Base-by-base conservation (phyloP, 2,329 filamentous ascomycete species). In the Fusarium oxysporum region DNA sequence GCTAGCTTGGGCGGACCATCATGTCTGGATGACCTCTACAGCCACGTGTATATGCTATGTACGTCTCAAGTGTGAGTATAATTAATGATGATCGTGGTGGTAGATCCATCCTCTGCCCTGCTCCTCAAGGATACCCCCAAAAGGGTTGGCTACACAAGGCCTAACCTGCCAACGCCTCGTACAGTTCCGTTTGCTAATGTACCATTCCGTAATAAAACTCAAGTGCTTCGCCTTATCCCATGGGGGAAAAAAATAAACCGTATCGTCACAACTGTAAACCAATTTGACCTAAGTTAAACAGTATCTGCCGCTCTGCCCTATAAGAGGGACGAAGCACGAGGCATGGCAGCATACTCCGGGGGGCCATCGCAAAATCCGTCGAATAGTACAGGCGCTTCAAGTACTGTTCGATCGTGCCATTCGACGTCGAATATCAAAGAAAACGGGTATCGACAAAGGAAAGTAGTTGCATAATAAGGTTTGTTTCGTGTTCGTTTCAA, bases 401-500 rank as follows among this genome's bases (percentile, higher is more conserved):
- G 53, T 50, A 25, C 55, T 50, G 30, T 35, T 38, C 38, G 35
- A 35, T 37, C 23, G 51, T 54, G 33, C 54, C 58, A 58, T 51
- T 62, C 57, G 38, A 62, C 38, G 38, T 56, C 30, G 37, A 62
- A 57, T 57, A 74, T 61, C 47, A 69, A 73, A 62, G 32, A 71
- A 67, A 72, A 71, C 58, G 76, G 76, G 76, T 77, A 77, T 78
- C 72, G 73, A 78, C 74, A 78, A 78, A 77, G 56, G 70, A 78
- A 67, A 77, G 50, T 50, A 56, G 47, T 55, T 58, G 70, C 58
- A 54, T 73, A 40, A 40, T n/a, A 44, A 62, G 21, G 60, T 62
- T 53, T 38, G 62, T 65, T 69, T 58, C 55, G 54, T 61, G 43
- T 60, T 38, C 55, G 60, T 74, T n/a, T 61, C 56, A 58, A 58